Percentiles rank a stretch among this genome's conserved stretches.
phyloP scores from a whole-genome alignment of 2,329 filamentous ascomycete species.

The Ophiostoma fasciatum region DNA sequence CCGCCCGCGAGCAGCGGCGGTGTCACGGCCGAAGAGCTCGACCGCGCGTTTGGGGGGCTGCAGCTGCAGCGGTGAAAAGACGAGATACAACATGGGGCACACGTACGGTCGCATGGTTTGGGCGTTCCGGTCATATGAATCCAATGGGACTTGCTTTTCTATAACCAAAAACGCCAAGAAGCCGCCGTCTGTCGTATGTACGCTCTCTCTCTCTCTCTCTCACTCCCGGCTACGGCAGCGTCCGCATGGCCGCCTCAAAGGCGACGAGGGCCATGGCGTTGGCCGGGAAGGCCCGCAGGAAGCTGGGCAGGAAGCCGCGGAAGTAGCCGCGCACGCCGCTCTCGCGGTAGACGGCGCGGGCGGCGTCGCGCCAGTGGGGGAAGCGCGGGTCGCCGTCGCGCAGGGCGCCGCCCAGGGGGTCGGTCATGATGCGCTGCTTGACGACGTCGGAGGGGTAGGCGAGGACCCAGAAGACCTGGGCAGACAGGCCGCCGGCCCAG shows the following conservation, averaged over 20 bases:
- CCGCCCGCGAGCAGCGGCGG: neutral
- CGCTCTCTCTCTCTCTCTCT: too few species aligned
- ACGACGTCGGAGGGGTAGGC: constrained; percentile 87
- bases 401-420: constrained; percentile 60
- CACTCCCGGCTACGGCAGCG: constrained; percentile 30
- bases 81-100: too few species aligned
- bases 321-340: constrained; percentile 70
- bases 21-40: constrained; percentile 2
- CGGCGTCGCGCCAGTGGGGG: constrained; percentile 65
- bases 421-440: constrained; percentile 96
- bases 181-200: too few species aligned
- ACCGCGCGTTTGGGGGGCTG: constrained; percentile 10
- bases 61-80: too few species aligned
- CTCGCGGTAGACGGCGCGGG: constrained; percentile 60
- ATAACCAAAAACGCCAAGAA: too few species aligned
- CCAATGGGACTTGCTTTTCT: too few species aligned
- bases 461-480: constrained; percentile 88
- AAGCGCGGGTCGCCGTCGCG: constrained; percentile 56
- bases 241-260: constrained; percentile 82
- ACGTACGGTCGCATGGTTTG: too few species aligned
- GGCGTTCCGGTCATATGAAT: too few species aligned
- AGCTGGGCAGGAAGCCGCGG: constrained; percentile 87
- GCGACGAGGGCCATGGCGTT: constrained; percentile 88
- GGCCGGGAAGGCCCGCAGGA: constrained; percentile 83
- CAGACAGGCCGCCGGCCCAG: constrained; percentile 87